Evolutionary conservation across 1,139 yeast species (phyloP), one percentile per base, ranked within the genome.

Genomic region (Nematodospora anomalae): DNA sequence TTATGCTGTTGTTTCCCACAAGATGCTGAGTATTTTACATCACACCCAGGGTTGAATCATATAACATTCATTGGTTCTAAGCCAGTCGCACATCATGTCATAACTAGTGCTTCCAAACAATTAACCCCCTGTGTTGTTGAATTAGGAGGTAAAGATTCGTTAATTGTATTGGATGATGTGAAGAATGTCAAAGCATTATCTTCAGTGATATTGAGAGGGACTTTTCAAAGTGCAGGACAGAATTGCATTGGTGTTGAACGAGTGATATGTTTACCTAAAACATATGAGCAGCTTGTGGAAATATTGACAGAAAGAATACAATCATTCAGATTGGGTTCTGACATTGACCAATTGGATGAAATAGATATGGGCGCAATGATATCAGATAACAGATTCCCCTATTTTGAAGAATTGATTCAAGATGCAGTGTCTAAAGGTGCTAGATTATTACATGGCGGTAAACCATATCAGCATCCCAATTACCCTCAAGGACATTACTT

Each of bases 361-460:
- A 83, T 92, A 30, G 98, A 92, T 55, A 81, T 92, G 86, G 98
- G 98, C 23, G 97, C 98, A 5, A 83, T 89, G 77, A 87, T 90
- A 39, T 83, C 90, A 26, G 83, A 81, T 50, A 74, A 77, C 32
- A 73, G 96, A 45, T 87, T 89, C 53, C 78, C 67, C 6, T 70
- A 71, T 33, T 62, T 92, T 32, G 90, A 85, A 53, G 63, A 57
- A 9, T 71, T 87, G 50, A 74, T 92, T 13, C 58, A 73, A 14
- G 87, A 83, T 49, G 96, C 97, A 0, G 88, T 86, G 0, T 49
- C 60, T 3, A 73, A 80, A 43, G 97, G 96, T n/a, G 98, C 97
- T 1, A 74, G 69, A 36, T 64, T 92, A 35, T 44, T 90, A 2
- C 64, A 70, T 46, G 98, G 98, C 30, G 98, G 98, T 13, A 71